These are phyloP conservation scores for Mucor sp. DNA, from an alignment of 371 early-diverging fungal genomes.

Conservation along the genomic window DNA sequence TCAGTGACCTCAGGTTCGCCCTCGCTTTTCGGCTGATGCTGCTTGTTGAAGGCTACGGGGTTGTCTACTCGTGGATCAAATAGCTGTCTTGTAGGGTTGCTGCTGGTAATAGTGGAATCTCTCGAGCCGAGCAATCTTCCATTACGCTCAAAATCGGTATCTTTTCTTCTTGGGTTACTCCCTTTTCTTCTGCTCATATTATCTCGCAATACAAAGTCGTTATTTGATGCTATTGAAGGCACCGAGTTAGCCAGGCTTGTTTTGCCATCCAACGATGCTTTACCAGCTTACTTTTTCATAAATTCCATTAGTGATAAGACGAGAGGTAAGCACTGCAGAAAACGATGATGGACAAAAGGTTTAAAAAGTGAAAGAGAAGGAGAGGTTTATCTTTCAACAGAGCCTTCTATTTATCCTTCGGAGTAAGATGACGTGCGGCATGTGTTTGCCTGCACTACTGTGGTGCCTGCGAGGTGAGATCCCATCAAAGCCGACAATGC, in stretches of 20 bases:
- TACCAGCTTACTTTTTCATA: constrained; percentile 3
- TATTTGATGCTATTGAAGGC: constrained; percentile 3
- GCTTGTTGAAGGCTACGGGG: constrained; percentile 41
- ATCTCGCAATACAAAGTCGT: constrained; percentile 4
- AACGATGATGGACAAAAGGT: not conserved
- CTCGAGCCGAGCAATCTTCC: not conserved
- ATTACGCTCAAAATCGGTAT: constrained; percentile 20
- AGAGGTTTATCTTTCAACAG: not conserved
- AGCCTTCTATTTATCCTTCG: not conserved
- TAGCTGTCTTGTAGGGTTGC: constrained; percentile 19
- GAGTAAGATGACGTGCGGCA: not conserved
- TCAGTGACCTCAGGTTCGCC: not conserved
- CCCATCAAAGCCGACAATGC: not conserved
- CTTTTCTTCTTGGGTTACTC: constrained; percentile 17
- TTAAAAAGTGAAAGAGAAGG: not conserved
- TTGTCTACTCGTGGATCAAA: constrained; percentile 45
- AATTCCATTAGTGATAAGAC: constrained; percentile 6
- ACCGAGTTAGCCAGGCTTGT: not conserved
- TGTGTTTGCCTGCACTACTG: too few relatives aligned
- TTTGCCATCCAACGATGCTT: not conserved
- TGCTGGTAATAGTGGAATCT: constrained; percentile 1
- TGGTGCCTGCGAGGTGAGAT: too few relatives aligned
- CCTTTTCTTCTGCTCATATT: constrained; percentile 31
- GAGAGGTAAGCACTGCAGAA: not conserved
- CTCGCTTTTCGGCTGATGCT: not conserved